Percentiles rank a stretch among this genome's conserved stretches.
phyloP scores from a whole-genome alignment of 2,329 filamentous ascomycete genomes.

The Plectosphaerella sp. region DNA sequence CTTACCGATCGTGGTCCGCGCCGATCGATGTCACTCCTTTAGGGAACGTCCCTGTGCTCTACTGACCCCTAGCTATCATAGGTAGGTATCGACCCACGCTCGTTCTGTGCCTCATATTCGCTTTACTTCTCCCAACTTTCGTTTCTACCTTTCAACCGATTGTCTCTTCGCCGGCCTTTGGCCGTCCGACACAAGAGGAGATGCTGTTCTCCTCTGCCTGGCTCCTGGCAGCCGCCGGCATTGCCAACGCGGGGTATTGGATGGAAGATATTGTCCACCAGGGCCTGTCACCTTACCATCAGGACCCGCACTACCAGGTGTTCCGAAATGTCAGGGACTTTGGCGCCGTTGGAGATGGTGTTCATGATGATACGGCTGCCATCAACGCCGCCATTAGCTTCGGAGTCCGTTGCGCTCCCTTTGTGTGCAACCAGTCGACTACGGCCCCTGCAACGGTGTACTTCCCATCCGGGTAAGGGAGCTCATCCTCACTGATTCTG shows the following conservation, averaged over 20 bases:
- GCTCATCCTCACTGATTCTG: neutral
- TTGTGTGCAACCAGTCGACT: constrained; percentile 27
- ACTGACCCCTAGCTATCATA: too few species aligned
- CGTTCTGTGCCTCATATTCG: too few species aligned
- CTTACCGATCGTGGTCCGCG: too few species aligned
- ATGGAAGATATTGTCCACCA: constrained; percentile 42
- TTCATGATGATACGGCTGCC: constrained; percentile 28
- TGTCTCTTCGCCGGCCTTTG: too few species aligned
- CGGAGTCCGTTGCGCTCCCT: constrained; percentile 37
- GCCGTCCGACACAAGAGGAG: too few species aligned
- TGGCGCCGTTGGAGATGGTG: constrained; percentile 33
- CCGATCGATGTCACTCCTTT: too few species aligned
- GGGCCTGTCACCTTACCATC: constrained; percentile 41
- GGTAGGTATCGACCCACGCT: too few species aligned
- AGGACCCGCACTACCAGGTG: constrained; percentile 33
- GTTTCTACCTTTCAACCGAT: too few species aligned
- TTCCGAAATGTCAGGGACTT: constrained; percentile 44
- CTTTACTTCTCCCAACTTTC: too few species aligned
- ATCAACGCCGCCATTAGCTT: constrained; percentile 28
- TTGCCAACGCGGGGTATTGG: constrained; percentile 25
- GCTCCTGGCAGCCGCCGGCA: constrained; percentile 8
- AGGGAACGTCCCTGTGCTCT: too few species aligned
- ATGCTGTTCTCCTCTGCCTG: constrained; percentile 10
- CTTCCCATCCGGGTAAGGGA: constrained; percentile 28
- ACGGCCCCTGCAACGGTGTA: constrained; percentile 31